These are phyloP conservation scores for Tolypocladium paradoxum DNA, from an alignment of 2,329 filamentous ascomycete species.

Conservation along the genomic window DNA sequence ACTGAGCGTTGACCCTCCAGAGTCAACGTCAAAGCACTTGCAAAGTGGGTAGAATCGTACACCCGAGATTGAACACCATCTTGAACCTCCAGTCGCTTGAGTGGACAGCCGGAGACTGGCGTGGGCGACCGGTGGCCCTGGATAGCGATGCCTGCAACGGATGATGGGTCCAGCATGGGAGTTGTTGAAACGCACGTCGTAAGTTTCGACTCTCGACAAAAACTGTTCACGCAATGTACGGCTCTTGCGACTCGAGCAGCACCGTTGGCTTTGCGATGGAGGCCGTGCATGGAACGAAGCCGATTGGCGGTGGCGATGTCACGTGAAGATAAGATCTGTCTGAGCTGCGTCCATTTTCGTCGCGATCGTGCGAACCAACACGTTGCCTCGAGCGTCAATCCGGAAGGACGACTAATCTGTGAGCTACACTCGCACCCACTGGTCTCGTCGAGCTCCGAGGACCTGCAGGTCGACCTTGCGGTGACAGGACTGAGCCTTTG, in stretches of 20 bases:
- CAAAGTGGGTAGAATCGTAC: slow-evolving; percentile 11
- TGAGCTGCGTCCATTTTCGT: slow-evolving; percentile 6
- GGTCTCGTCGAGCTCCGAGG: background rate
- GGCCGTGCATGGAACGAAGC: slow-evolving; percentile 7
- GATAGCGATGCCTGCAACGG: background rate
- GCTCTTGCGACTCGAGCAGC: background rate
- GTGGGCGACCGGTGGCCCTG: slow-evolving; percentile 8
- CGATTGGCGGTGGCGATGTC: slow-evolving; percentile 13
- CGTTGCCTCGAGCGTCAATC: background rate
- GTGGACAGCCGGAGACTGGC: slow-evolving; percentile 18
- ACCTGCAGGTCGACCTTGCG: background rate
- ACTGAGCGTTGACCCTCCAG: slow-evolving; percentile 14
- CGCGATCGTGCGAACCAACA: slow-evolving; percentile 11
- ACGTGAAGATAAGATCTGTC: slow-evolving; percentile 10
- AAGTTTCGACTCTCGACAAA: background rate
- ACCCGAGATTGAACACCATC: slow-evolving; percentile 9
- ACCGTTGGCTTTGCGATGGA: background rate
- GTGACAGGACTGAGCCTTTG: background rate
- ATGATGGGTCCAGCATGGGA: background rate
- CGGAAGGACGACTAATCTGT: background rate
- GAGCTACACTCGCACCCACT: background rate
- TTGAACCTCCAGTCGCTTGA: slow-evolving; percentile 18
- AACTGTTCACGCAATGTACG: background rate
- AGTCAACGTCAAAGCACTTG: slow-evolving; percentile 14
- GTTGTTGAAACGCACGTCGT: background rate